Conservation (phyloP, 192 early-diverging fungal genomes). For the Backusella macrospora region DNA sequence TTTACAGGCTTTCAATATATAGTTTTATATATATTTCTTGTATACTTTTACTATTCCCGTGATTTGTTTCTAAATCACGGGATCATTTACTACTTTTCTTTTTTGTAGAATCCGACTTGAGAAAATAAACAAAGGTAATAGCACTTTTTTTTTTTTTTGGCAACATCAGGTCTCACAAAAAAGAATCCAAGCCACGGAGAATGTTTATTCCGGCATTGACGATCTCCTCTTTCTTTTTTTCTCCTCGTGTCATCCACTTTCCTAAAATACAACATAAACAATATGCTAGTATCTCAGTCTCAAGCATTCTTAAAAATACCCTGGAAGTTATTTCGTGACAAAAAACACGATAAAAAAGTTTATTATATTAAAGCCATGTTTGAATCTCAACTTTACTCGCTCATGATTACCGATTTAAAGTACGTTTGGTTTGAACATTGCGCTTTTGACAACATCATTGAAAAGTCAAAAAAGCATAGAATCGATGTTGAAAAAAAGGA, state of each 20-base stretch:
- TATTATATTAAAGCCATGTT: background rate
- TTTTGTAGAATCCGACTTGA: too few relatives aligned
- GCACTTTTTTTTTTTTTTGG: too few relatives aligned
- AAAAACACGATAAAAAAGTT: background rate
- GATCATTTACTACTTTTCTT: too few relatives aligned
- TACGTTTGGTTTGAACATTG: constrained; percentile 11
- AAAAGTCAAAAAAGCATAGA: background rate
- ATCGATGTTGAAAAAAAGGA: background rate
- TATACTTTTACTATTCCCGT: too few relatives aligned
- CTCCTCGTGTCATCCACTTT: too few relatives aligned
- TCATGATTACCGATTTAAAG: background rate
- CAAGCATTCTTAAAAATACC: constrained; percentile 1
- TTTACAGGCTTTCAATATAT: too few relatives aligned
- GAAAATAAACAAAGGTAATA: too few relatives aligned
- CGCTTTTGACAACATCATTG: background rate
- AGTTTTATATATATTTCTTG: too few relatives aligned
- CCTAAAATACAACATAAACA: background rate
- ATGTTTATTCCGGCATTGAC: constrained; percentile 1
- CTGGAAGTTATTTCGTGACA: background rate
- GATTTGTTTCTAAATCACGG: too few relatives aligned
- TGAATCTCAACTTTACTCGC: background rate
- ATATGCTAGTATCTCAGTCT: background rate
- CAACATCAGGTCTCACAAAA: too few relatives aligned
- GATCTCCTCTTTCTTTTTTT: background rate
- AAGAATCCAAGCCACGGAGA: background rate